Percentiles rank a stretch among this genome's conserved stretches.
These are phyloP conservation scores for Carallia pectinifolia DNA, from an alignment of 345 rosid genomes.

Conservation along the genomic window DNA sequence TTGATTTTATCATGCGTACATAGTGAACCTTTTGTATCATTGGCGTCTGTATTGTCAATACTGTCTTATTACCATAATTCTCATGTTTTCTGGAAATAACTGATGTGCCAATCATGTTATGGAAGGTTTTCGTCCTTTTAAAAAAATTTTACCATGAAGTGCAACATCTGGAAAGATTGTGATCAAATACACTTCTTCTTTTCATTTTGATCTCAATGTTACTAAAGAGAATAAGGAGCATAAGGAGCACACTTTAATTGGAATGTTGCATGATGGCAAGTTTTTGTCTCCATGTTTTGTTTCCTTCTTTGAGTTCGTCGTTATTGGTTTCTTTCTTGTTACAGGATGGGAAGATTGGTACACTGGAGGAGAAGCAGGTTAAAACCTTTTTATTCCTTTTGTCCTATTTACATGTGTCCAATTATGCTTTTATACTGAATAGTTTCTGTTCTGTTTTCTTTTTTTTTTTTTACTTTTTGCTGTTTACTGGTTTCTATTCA, in stretches of 20 bases:
- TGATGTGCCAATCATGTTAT: neutral
- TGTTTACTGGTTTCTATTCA: no score
- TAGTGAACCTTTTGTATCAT: neutral
- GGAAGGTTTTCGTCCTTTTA: neutral
- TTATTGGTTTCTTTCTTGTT: slow-evolving; percentile 12
- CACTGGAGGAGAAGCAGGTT: slow-evolving; percentile 88
- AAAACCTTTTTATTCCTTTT: neutral
- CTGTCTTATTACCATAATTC: no score
- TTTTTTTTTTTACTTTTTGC: no score
- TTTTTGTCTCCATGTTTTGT: neutral
- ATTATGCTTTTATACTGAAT: neutral
- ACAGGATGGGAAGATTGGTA: slow-evolving; percentile 79
- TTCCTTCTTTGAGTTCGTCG: neutral
- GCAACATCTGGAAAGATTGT: neutral
- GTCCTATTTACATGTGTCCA: neutral
- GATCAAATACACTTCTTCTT: neutral
- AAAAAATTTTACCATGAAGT: neutral
- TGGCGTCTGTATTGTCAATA: neutral
- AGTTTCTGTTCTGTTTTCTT: neutral
- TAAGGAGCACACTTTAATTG: neutral
- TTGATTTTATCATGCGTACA: slow-evolving; percentile 4
- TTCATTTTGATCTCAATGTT: neutral
- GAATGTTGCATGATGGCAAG: neutral
- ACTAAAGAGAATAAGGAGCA: neutral
- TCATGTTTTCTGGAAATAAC: neutral